Base-by-base conservation (phyloP, 768 basidiomycete species). In the Kockovaella imperatae region DNA sequence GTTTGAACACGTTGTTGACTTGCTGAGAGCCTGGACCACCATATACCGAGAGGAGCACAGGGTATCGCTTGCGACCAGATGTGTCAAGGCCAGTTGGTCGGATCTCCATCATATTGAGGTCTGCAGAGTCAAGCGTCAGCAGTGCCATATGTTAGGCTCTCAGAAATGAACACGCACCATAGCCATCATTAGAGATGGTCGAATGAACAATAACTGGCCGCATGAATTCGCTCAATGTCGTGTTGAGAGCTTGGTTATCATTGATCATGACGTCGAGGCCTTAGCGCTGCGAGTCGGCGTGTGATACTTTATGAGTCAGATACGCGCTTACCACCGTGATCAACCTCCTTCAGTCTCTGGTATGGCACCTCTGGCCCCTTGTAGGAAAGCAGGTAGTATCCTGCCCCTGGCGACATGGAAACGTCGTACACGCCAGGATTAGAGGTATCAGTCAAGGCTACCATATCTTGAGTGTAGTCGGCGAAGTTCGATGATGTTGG, bases 1-100 rank as follows among this genome's bases (percentile, higher is more conserved):
- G 79, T 13, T 62, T 59, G 71, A 79, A 97, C 25, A 70, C 72
- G 15, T 80, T 73, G 65, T 82, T 75, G 24, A 91, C 86, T 52
- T 77, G 70, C 64, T 99, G 95, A 43, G 85, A 86, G 50, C 73
- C 76, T 3, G 95, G 95, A 2, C 95, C 95, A 34, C 91, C 91
- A 60, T 99, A 93, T 80, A 93, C 86, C 35, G 79, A 76, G 76
- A 97, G 89, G 24, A 99, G 75, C 18, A 96, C 89, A 1, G 95
- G 87, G 64, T 99, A 97, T 69, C 93, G 90, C 7, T 84, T 87
- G 35, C 86, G 81, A n/a, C 95, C 95, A 18, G 87, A 84, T 60
- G 86, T 83, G 59, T 99, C 95, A 82, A 97, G 86, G 50, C 79
- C 77, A 3, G 89, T 88, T 15, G 95, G 95, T 14, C 87, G 80